A percentile compares a stretch with the other conserved stretches of the same genome.
Evolutionary conservation across 2,329 filamentous ascomycete species (phyloP).

Genomic region (Pezicula radicicola): DNA sequence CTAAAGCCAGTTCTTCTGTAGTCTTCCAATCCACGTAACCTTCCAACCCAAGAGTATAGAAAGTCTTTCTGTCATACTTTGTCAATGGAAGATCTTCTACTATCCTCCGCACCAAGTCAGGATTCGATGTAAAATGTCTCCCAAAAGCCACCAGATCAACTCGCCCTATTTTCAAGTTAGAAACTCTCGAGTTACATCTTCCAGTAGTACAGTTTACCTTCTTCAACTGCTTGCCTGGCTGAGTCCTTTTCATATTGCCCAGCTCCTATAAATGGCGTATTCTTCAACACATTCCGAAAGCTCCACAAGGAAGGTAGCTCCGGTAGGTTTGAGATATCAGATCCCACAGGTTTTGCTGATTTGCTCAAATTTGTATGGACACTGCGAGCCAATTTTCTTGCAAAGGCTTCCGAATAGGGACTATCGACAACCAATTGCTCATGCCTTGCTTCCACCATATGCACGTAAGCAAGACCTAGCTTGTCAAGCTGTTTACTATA

Average conservation of each 20-base stretch:
- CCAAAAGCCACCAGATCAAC: conserved; percentile 6
- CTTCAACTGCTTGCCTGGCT: background rate
- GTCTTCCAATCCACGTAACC: conserved; percentile 1
- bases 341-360: too few relatives aligned
- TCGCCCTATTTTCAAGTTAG: background rate
- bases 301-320: background rate
- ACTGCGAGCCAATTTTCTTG: too few relatives aligned
- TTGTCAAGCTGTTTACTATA: conserved; percentile 41
- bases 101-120: conserved; percentile 1
- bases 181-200: background rate
- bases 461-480: conserved; percentile 55
- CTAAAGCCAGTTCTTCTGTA: background rate
- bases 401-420: background rate
- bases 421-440: background rate
- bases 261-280: conserved; percentile 28
- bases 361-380: too few relatives aligned
- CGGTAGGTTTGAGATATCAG: too few relatives aligned
- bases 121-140: conserved; percentile 6
- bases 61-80: conserved; percentile 1
- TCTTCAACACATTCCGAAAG: conserved; percentile 26
- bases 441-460: conserved; percentile 50
- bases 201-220: background rate
- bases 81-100: background rate
- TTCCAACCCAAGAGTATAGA: conserved; percentile 2
- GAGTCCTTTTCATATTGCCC: background rate